Conservation (phyloP, 495 filamentous ascomycete genomes). For the Daldinia loculata region DNA sequence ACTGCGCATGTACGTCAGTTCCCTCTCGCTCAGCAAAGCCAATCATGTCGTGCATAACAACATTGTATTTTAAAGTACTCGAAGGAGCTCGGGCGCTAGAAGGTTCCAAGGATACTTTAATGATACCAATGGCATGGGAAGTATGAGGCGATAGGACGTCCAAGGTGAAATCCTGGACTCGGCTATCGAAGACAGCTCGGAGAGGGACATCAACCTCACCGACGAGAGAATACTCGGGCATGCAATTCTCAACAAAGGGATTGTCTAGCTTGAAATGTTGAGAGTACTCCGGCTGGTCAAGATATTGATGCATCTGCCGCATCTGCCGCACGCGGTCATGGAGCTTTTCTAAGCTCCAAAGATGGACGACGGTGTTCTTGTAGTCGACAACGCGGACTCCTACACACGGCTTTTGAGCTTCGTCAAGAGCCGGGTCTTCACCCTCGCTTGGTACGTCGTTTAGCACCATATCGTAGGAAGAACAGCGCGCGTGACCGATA, state of each 20-base stretch:
- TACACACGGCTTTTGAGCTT: slow-evolving; percentile 86
- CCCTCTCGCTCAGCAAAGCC: slow-evolving; percentile 97
- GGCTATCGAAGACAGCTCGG: slow-evolving; percentile 91
- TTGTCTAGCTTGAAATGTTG: slow-evolving; percentile 81
- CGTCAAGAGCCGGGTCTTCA: slow-evolving; percentile 84
- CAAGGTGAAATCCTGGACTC: slow-evolving; percentile 91
- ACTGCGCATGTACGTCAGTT: slow-evolving; percentile 92
- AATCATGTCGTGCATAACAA: slow-evolving; percentile 96
- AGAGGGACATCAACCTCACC: slow-evolving; percentile 95
- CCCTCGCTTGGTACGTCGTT: slow-evolving; percentile 90
- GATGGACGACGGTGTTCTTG: slow-evolving; percentile 82
- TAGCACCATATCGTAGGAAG: slow-evolving; percentile 94
- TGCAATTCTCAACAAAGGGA: slow-evolving; percentile 87
- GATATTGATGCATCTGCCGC: slow-evolving; percentile 96
- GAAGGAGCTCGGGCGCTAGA: slow-evolving; percentile 92
- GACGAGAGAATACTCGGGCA: slow-evolving; percentile 90
- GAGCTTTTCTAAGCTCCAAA: slow-evolving; percentile 95
- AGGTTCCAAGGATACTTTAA: slow-evolving; percentile 90
- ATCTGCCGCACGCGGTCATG: slow-evolving; percentile 86
- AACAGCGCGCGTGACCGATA: slow-evolving; percentile 84
- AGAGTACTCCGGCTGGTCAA: slow-evolving; percentile 91
- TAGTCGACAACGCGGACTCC: slow-evolving; percentile 93
- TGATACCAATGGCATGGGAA: slow-evolving; percentile 83
- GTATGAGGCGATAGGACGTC: slow-evolving; percentile 95
- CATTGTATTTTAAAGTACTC: slow-evolving; percentile 95